A percentile compares a stretch with the other conserved stretches of the same genome.
phyloP scores from a whole-genome alignment of 1,284 basidiomycete species.

The Kwoniella shivajii region DNA sequence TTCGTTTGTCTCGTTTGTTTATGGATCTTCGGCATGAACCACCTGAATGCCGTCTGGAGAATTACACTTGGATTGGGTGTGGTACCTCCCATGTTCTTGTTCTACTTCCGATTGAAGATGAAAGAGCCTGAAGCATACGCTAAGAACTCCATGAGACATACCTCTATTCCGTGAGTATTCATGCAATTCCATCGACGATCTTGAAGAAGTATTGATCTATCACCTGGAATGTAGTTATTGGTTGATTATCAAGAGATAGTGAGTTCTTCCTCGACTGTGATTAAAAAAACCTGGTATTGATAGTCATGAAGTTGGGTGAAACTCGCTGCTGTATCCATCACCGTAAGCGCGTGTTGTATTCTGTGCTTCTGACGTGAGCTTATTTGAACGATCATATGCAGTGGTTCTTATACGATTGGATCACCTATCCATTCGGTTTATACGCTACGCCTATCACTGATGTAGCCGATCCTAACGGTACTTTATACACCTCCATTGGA shows the following conservation, averaged over 20 bases:
- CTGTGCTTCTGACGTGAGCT: background rate
- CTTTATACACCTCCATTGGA: conserved; percentile 40
- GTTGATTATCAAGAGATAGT: conserved; percentile 80
- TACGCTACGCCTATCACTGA: conserved; percentile 69
- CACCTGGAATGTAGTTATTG: conserved; percentile 60
- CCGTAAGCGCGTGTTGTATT: conserved; percentile 3
- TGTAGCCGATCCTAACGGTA: conserved; percentile 29
- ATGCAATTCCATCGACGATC: background rate
- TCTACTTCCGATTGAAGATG: conserved; percentile 86
- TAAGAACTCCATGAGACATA: conserved; percentile 65
- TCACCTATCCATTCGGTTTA: conserved; percentile 67
- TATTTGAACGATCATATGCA: background rate
- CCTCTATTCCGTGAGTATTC: conserved; percentile 48
- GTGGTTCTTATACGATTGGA: conserved; percentile 70
- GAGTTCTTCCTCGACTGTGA: conserved; percentile 58
- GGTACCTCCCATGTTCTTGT: conserved; percentile 73
- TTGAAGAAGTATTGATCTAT: conserved; percentile 6
- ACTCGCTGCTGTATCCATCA: conserved; percentile 32
- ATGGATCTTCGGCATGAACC: conserved; percentile 82
- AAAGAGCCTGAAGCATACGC: conserved; percentile 57
- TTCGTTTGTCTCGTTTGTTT: conserved; percentile 79
- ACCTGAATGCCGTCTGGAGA: conserved; percentile 84
- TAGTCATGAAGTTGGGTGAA: conserved; percentile 34
- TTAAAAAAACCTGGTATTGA: background rate
- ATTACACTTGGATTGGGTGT: conserved; percentile 84